These are phyloP conservation scores for Aethionema arabicum DNA, from an alignment of 345 rosid species.

Conservation along the genomic window DNA sequence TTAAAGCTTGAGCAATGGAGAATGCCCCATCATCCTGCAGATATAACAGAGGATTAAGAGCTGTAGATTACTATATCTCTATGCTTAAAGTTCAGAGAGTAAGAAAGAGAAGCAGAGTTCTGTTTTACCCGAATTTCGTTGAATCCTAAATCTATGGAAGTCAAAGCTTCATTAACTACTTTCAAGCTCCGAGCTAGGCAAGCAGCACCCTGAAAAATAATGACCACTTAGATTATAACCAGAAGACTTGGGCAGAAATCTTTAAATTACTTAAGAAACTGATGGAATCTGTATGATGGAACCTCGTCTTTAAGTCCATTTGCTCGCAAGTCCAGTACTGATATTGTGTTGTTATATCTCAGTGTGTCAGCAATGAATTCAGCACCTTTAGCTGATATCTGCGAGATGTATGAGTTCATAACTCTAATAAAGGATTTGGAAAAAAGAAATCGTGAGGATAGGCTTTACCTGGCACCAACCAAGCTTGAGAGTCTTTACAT, in stretches of 20 bases:
- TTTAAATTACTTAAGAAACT: not conserved
- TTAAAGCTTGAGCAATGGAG: slow-evolving; percentile 90
- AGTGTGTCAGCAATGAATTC: slow-evolving; percentile 79
- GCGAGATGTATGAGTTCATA: slow-evolving; percentile 29
- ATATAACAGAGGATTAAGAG: slow-evolving; percentile 4
- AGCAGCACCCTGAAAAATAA: slow-evolving; percentile 70
- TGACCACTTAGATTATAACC: slow-evolving; percentile 1
- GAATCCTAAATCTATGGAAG: slow-evolving; percentile 83
- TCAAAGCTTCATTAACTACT: slow-evolving; percentile 93
- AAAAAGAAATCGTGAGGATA: slow-evolving; percentile 10
- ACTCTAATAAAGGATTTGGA: not conserved
- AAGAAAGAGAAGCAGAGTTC: not conserved
- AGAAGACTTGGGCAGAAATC: not conserved
- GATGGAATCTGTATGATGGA: slow-evolving; percentile 26
- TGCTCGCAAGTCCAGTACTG: slow-evolving; percentile 84
- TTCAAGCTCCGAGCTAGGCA: slow-evolving; percentile 87
- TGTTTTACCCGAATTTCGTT: slow-evolving; percentile 78
- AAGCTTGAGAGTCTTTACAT: slow-evolving; percentile 77
- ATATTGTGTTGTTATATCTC: slow-evolving; percentile 81
- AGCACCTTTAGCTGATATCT: slow-evolving; percentile 91
- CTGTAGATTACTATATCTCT: not conserved
- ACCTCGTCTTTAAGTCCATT: slow-evolving; percentile 95
- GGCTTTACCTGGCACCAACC: slow-evolving; percentile 93
- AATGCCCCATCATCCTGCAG: slow-evolving; percentile 93
- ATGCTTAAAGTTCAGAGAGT: too few species aligned